Base-by-base conservation (phyloP, 176 grass and related monocot species). In the Juncus inflexus region DNA sequence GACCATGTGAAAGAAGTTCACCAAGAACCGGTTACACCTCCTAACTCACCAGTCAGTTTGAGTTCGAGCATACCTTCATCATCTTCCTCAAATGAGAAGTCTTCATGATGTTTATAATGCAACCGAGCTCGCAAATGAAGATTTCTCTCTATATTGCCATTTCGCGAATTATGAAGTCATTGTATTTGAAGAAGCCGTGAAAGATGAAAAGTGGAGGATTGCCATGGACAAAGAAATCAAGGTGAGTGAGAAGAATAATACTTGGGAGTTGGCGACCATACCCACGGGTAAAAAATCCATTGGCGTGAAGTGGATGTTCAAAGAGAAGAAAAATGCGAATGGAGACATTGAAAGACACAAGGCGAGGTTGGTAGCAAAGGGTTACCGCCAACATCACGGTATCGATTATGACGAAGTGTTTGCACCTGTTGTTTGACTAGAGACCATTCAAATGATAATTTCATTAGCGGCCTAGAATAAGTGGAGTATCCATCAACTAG, bases 281-380 rank as follows among this genome's bases (percentile, higher is more conserved):
- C 65, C 8, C 16, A 12, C 35, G 36, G 65, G 43, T 55, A 41
- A 69, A 7, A 7, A 19, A 28, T 2, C 65, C 10, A 69, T 69
- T 10, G 65, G 65, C 37, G 12, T 69, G 12, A 69, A 69, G 15
- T 69, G 65, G 65, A 35, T 69, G 2, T 69, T 55, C 47, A 69
- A 69, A 9, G 19, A 11, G 5, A 69, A 69, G 35, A 52, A 55
- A 12, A 69, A 69, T 69, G 12, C n/a, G 19, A 53, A 69, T 11
- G 45, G 42, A 5, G 2, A 14, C 0, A 12, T 47, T 13, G 4
- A 68, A 68, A 42, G 51, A 47, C n/a, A 68, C 40, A 69, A 69
- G 52, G 41, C 66, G 10, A 55, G 66, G 16, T 38, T 70, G 2
- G n/a, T 28, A 28, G 19, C 19, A 28, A 63, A 36, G 6, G 37